Evolutionary conservation across 176 grass and related monocot species (phyloP), one percentile per base, ranked within the genome.

Genomic region (Poa pratensis): DNA sequence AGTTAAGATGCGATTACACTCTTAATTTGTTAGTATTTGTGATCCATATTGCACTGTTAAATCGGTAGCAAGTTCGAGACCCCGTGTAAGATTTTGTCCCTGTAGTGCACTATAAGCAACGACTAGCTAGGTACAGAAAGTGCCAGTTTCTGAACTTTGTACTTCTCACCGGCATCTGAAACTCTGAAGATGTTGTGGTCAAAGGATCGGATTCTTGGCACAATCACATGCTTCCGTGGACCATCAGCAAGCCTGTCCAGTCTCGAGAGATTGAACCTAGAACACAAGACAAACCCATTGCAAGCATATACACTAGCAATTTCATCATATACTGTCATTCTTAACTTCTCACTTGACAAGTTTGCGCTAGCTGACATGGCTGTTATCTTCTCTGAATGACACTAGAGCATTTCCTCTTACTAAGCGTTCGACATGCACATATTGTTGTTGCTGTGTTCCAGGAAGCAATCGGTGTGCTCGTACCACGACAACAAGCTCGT

Each of bases 401-500:
- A 48, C 7, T 26, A 5, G 53, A 37, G 2, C 18, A 50, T 51
- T 16, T 51, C 49, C 7, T 4, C 63, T 35, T 35, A 37, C 19
- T 61, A 5, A 50, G 59, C 37, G 2, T 45, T 24, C 16, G 3
- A 11, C 0, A 14, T 48, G 45, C 2, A 73, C 2, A 73, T 67
- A 9, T 2, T 24, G 0, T 9, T 9, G 19, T 51, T 51, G 59
- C 30, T 23, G 72, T 13, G 54, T 82, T 85, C 46, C 84, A 89
- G 87, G 86, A 92, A 92, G 42, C 71, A 85, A 13, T 63, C 79
- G 0, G 89, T 87, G 23, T 98, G 96, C 34, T 82, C 89, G 0
- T 95, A 98, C 69, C 96, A 86, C 73, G 64, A 91, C 22, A 83
- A 95, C 1, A 71, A 27, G 20, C 87, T 98, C 14, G 19, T 81